Conservation (phyloP, 164 flowering plant species). For the Macadamia integrifolia region DNA sequence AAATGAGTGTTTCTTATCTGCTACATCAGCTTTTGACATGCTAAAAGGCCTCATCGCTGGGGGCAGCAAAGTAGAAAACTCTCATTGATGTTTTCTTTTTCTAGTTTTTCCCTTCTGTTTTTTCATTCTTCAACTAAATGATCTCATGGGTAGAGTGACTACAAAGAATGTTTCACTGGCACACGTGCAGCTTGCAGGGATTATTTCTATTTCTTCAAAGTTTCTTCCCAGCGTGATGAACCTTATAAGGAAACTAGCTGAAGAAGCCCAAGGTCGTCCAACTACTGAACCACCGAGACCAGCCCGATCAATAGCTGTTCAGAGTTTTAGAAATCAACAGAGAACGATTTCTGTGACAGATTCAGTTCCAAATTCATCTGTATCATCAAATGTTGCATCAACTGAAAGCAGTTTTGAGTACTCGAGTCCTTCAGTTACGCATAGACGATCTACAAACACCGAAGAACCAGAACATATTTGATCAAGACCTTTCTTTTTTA, state of each 20-base stretch:
- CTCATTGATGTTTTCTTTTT: too few relatives aligned
- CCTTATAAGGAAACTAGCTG: slow-evolving; percentile 42
- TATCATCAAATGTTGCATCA: slow-evolving; percentile 28
- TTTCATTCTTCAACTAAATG: too few relatives aligned
- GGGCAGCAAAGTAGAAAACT: too few relatives aligned
- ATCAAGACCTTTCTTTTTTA: background rate
- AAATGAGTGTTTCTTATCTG: too few relatives aligned
- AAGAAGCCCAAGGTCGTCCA: slow-evolving; percentile 33
- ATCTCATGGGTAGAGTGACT: too few relatives aligned
- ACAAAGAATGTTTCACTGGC: too few relatives aligned
- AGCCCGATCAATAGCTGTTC: slow-evolving; percentile 17
- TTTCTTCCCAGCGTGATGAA: slow-evolving; percentile 53
- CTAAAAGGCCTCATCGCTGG: too few relatives aligned
- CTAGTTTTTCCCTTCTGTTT: too few relatives aligned
- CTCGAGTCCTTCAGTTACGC: slow-evolving; percentile 26
- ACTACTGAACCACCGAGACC: slow-evolving; percentile 22
- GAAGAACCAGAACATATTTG: background rate
- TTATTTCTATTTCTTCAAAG: slow-evolving; percentile 41
- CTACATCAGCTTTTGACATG: too few relatives aligned
- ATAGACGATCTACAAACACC: slow-evolving; percentile 19
- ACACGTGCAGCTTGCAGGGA: slow-evolving; percentile 40
- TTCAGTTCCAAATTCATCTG: slow-evolving; percentile 27
- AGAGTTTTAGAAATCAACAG: slow-evolving; percentile 29
- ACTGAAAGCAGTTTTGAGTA: slow-evolving; percentile 26
- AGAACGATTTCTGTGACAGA: slow-evolving; percentile 9